Conservation (phyloP, 352 stramenopile genomes). For the Phytophthora cajani region DNA sequence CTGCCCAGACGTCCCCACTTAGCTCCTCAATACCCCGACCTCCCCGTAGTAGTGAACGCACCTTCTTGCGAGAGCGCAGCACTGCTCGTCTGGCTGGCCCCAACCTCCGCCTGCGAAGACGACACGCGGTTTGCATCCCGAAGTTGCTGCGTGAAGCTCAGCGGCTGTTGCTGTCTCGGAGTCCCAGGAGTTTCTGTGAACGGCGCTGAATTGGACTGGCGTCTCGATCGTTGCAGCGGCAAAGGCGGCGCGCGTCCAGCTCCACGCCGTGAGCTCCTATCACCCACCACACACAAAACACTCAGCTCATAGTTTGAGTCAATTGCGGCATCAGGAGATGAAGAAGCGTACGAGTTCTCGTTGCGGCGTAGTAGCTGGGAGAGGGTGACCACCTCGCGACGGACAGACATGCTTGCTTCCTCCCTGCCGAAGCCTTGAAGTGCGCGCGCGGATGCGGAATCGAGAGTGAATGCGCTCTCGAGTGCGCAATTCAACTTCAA, state of each 20-base stretch:
- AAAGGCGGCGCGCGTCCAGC: constrained; percentile 21
- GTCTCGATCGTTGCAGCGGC: constrained; percentile 32
- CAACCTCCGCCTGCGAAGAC: constrained; percentile 27
- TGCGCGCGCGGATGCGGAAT: constrained; percentile 31
- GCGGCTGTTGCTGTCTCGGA: constrained; percentile 16
- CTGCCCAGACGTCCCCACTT: constrained; percentile 2
- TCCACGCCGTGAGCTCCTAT: constrained; percentile 22
- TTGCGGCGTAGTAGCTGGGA: constrained; percentile 69
- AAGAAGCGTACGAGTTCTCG: constrained; percentile 40
- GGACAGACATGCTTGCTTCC: constrained; percentile 57
- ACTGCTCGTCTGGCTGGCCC: constrained; percentile 13
- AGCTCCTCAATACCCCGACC: no score
- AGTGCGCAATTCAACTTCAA: constrained; percentile 38
- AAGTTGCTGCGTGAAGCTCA: constrained; percentile 24
- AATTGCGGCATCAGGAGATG: neutral
- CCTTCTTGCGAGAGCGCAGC: constrained; percentile 44
- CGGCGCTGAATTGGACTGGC: constrained; percentile 4
- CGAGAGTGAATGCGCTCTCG: constrained; percentile 31
- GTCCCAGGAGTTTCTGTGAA: constrained; percentile 3
- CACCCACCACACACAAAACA: neutral
- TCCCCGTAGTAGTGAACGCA: constrained; percentile 6
- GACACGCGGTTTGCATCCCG: constrained; percentile 15
- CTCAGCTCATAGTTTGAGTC: neutral
- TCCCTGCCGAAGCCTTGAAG: neutral
- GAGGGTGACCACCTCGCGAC: constrained; percentile 73